Evolutionary conservation across 2,329 filamentous ascomycete species (phyloP), one percentile per base, ranked within the genome.

Genomic region (Rhinocladiella mackenziei): DNA sequence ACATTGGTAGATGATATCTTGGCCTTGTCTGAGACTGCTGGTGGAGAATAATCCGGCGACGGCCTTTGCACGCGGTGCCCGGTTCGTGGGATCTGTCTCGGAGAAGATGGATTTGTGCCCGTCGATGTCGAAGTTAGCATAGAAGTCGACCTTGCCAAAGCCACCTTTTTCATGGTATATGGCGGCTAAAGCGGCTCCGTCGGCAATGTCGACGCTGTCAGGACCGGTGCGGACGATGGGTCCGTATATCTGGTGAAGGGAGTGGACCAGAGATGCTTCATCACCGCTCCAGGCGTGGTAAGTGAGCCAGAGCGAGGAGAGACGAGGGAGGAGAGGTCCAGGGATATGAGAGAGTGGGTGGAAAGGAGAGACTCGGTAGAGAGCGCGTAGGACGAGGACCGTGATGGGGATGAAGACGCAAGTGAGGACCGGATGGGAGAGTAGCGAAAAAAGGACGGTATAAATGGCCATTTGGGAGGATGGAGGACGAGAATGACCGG

Each of bases 61-160:
- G 11, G 71, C 70, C 55, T 76, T 77, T 9, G 72, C 72, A 33
- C 75, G 60, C 3, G 59, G 50, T 2, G 64, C 66, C 8, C 75
- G 57, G 31, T 71, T 61, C 2, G 62, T 63, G 3, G 58, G 60
- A 43, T 70, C 65, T 1, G 47, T 45, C 20, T 52, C 48, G 4
- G 50, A 54, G 42, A 80, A 80, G 25, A 80, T 72, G 1, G 74
- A 75, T 19, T 66, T 59, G 52, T 74, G 72, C 1, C 72, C 73
- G 51, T 78, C 76, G 13, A 78, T 74, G 45, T 78, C 72, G 53
- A 79, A 79, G 50, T 79, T 80, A 1, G 60, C 58, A 56, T 80
- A 80, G 45, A 66, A 71, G 0, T 58, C 53, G 1, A 73, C 66
- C 56, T 80, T 80, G 0, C 61, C 58, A 40, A 80, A 78, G 1